Conservation (phyloP, 768 basidiomycete species). For the Suillus americanus region DNA sequence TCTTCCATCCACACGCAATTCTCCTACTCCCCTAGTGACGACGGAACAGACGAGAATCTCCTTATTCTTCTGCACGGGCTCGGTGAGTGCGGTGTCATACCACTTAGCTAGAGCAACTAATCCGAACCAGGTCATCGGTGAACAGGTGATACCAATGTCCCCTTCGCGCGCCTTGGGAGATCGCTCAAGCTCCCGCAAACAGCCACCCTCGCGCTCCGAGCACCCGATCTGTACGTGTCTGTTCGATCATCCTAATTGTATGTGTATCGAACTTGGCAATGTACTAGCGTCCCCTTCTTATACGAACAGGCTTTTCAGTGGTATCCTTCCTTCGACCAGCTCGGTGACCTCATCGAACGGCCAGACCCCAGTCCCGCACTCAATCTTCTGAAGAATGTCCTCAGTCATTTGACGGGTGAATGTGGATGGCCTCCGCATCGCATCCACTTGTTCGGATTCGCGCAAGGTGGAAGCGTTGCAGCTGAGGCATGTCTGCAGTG, state of each 20-base stretch:
- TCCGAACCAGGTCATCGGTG: slow-evolving; percentile 1
- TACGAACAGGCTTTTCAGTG: slow-evolving; percentile 83
- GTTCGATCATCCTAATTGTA: background rate
- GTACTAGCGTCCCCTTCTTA: slow-evolving; percentile 68
- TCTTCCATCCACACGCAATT: slow-evolving; percentile 54
- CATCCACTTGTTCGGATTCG: slow-evolving; percentile 90
- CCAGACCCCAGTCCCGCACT: slow-evolving; percentile 78
- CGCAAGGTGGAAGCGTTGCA: slow-evolving; percentile 81
- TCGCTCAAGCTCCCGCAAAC: slow-evolving; percentile 88
- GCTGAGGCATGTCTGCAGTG: slow-evolving; percentile 61
- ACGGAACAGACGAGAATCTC: slow-evolving; percentile 85
- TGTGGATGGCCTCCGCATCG: slow-evolving; percentile 64
- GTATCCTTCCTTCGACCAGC: slow-evolving; percentile 78
- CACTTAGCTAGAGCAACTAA: slow-evolving; percentile 1
- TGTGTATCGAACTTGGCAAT: background rate
- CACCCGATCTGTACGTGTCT: slow-evolving; percentile 66
- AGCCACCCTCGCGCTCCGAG: slow-evolving; percentile 77
- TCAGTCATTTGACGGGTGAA: slow-evolving; percentile 56
- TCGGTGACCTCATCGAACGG: slow-evolving; percentile 67
- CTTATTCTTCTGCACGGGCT: slow-evolving; percentile 84
- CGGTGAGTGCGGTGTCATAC: slow-evolving; percentile 44
- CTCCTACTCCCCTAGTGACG: slow-evolving; percentile 69
- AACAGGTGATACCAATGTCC: slow-evolving; percentile 76
- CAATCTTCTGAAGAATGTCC: slow-evolving; percentile 48
- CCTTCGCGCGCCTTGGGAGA: slow-evolving; percentile 73